A percentile compares a stretch with the other conserved stretches of the same genome.
phyloP scores from a whole-genome alignment of 192 early-diverging fungal species.

The Radiomyces spectabilis region DNA sequence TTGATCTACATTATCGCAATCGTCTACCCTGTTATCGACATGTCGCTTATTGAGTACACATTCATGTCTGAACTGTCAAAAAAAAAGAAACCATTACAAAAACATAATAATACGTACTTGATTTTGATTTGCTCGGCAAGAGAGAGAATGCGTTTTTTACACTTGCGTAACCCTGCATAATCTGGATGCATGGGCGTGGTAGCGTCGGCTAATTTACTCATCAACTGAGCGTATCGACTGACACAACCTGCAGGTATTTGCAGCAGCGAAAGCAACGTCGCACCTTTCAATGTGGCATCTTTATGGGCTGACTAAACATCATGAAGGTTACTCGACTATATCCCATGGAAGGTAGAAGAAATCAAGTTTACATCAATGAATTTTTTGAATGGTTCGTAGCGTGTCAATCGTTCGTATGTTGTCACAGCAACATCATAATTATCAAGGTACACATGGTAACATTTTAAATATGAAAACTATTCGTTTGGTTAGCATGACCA shows the following conservation, averaged over 20 bases:
- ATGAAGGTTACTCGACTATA: too few species aligned
- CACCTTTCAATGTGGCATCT: conserved; percentile 9
- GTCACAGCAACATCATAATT: conserved; percentile 16
- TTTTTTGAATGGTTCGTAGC: conserved; percentile 22
- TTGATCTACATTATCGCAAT: conserved; percentile 18
- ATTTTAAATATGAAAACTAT: not conserved
- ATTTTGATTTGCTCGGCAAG: conserved; percentile 5
- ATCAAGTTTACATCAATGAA: too few species aligned
- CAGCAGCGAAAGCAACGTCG: conserved; percentile 15
- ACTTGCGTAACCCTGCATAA: conserved; percentile 11
- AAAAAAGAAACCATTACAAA: too few species aligned
- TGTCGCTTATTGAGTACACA: not conserved
- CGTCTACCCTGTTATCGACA: conserved; percentile 1
- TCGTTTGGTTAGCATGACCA: too few species aligned
- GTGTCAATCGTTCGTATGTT: conserved; percentile 19
- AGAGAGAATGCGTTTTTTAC: conserved; percentile 3
- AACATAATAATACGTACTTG: conserved; percentile 3
- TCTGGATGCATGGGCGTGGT: conserved; percentile 29
- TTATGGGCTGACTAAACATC: conserved; percentile 23
- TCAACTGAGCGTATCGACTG: conserved; percentile 13
- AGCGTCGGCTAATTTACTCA: conserved; percentile 5
- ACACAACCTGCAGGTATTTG: conserved; percentile 22
- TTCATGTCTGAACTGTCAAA: too few species aligned
- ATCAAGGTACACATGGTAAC: conserved; percentile 13
- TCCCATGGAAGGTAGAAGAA: too few species aligned